phyloP scores from a whole-genome alignment of 495 filamentous ascomycete genomes.

The Amphirosellinia nigrospora region DNA sequence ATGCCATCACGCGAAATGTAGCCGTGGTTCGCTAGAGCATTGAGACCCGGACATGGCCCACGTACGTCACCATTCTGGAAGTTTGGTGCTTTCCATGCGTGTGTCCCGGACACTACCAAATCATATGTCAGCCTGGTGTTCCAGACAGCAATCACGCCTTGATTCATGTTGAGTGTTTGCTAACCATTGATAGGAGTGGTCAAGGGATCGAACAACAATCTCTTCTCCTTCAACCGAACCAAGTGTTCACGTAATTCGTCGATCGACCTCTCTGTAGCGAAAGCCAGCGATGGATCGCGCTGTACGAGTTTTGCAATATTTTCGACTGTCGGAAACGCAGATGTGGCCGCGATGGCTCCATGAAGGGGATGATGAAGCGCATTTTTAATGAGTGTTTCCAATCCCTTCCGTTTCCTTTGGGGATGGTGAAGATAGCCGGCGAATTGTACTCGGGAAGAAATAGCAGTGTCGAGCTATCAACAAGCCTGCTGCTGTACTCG shows the following conservation, averaged over 20 bases:
- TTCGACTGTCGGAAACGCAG: constrained; percentile 14
- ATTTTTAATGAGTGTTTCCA: background rate
- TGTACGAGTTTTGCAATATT: constrained; percentile 12
- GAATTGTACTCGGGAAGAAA: background rate
- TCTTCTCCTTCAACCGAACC: constrained; percentile 15
- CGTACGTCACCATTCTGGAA: constrained; percentile 28
- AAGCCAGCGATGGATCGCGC: background rate
- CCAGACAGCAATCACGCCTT: background rate
- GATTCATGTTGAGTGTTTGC: background rate
- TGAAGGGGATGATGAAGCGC: background rate
- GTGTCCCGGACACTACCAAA: constrained; percentile 21
- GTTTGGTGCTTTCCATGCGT: constrained; percentile 17
- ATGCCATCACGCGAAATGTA: constrained; percentile 60
- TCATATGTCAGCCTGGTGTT: background rate
- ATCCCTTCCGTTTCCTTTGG: background rate
- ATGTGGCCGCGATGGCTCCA: constrained; percentile 3
- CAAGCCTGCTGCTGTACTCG: background rate
- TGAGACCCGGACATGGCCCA: constrained; percentile 60
- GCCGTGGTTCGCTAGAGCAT: constrained; percentile 63
- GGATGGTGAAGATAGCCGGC: background rate
- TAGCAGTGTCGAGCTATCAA: background rate
- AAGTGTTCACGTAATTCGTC: constrained; percentile 9
- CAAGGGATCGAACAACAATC: background rate
- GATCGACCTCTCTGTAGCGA: background rate
- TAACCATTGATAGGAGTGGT: constrained; percentile 15